Percentiles rank a stretch among this genome's conserved stretches.
These are phyloP conservation scores for Eustoma russellianum DNA, from an alignment of 257 asterid species.

Conservation along the genomic window DNA sequence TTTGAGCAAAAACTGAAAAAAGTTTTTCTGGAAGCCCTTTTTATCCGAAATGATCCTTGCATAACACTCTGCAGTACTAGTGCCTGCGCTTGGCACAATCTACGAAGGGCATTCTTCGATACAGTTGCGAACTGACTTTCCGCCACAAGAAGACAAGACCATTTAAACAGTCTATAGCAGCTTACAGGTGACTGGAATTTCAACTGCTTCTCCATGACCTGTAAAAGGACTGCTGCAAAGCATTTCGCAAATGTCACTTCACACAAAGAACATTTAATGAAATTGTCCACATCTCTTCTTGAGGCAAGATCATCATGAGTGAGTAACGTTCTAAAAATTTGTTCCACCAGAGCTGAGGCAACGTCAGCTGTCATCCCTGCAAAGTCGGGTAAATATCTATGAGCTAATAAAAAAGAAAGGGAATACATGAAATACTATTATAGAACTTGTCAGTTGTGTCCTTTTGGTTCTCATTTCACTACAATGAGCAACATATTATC, in stretches of 20 bases:
- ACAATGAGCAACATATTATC: background rate
- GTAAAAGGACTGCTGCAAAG: conserved; percentile 90
- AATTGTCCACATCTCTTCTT: conserved; percentile 74
- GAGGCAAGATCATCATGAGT: conserved; percentile 76
- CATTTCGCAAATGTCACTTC: conserved; percentile 57
- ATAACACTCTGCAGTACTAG: conserved; percentile 49
- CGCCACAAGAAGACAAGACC: conserved; percentile 77
- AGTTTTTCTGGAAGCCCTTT: conserved; percentile 58
- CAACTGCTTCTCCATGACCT: conserved; percentile 81
- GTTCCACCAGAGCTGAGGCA: conserved; percentile 59
- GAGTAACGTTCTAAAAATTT: conserved; percentile 56
- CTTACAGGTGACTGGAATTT: conserved; percentile 55
- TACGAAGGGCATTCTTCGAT: conserved; percentile 71
- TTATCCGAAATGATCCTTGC: conserved; percentile 63
- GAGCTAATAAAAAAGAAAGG: background rate
- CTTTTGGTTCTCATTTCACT: background rate
- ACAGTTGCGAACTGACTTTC: conserved; percentile 59
- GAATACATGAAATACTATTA: background rate
- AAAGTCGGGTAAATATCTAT: conserved; percentile 23
- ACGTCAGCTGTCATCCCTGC: conserved; percentile 57
- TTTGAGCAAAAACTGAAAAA: conserved; percentile 54
- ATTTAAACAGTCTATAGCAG: conserved; percentile 67
- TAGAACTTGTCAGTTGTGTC: background rate
- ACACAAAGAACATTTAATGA: conserved; percentile 49
- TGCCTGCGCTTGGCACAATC: conserved; percentile 80